Evolutionary conservation across 352 stramenopile species (phyloP), one percentile per base, ranked within the genome.

Genomic region (Globisporangium polare): DNA sequence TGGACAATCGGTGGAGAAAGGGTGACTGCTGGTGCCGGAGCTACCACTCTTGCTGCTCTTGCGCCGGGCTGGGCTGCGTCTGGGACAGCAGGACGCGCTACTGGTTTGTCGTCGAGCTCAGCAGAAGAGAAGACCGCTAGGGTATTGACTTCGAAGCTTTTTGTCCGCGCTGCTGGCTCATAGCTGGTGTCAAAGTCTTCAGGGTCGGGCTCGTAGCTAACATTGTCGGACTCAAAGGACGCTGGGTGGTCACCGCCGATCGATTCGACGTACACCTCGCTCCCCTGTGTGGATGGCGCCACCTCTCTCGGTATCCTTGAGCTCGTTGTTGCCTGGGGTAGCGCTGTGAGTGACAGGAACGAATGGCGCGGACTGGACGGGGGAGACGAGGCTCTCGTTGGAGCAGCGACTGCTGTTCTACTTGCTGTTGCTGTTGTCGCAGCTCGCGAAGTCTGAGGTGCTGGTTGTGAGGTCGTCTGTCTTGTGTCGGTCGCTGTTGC

Each of bases 121-220:
- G 46, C 27, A 42, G 37, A 42, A 17, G 37, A n/a, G 37, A 42
- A 6, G 4, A 42, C 37, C 37, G 18, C 37, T 18, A 10, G 10
- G 10, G 1, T 39, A 12, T 39, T 39, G 33, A 2, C 10, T 42
- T 42, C 18, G 37, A 2, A 6, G 12, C 12, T 42, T 10, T 42
- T 4, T 56, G 27, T n/a, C 27, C 7, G 31, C n/a, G 18, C 51
- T 35, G 46, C 2, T 37, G 15, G 50, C 1, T 53, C 58, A 20
- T 33, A 53, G 17, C 43, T 24, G 37, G 18, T 8, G 8, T 35
- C 58, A 35, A 29, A 64, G 3, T 47, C 59, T 27, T 15, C 26
- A 4, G 35, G 50, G 8, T 65, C 59, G n/a, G 39, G 26, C n/a
- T 66, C 53, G 22, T 45, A 66, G 10, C 50, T 15, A 27, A 35